Percentiles rank a stretch among this genome's conserved stretches.
Conservation (phyloP, 257 asterid species). For the Prunella vulgaris region DNA sequence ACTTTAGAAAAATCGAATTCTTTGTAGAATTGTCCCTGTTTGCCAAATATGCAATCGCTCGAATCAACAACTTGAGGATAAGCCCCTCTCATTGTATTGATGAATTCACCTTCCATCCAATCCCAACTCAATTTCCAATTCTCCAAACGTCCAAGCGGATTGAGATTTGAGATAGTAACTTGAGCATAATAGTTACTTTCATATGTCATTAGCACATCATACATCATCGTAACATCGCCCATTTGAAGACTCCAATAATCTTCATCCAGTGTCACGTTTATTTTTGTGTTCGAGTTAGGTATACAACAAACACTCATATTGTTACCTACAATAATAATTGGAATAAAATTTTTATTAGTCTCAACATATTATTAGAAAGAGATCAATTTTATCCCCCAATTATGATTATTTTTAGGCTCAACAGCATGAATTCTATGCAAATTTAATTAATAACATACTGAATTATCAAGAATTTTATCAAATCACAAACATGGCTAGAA, state of each 20-base stretch:
- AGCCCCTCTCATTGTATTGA: constrained; percentile 58
- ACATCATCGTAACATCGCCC: constrained; percentile 60
- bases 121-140: constrained; percentile 62
- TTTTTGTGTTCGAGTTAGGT: constrained; percentile 20
- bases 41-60: constrained; percentile 48
- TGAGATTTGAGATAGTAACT: constrained; percentile 54
- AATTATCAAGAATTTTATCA: background rate
- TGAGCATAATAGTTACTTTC: constrained; percentile 48
- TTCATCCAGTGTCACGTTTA: constrained; percentile 20
- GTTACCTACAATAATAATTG: constrained; percentile 26
- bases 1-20: constrained; percentile 47
- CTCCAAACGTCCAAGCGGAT: constrained; percentile 48
- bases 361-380: background rate
- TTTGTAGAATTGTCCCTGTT: constrained; percentile 37
- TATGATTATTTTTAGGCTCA: background rate
- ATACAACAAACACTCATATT: constrained; percentile 43
- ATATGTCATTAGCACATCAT: constrained; percentile 43
- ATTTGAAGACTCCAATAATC: constrained; percentile 32
- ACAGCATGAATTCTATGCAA: background rate
- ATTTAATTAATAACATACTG: background rate
- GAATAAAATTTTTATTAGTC: background rate
- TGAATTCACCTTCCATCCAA: constrained; percentile 71
- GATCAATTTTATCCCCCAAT: background rate
- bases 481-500: background rate
- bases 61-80: constrained; percentile 44